These are phyloP conservation scores for Bolboschoenus planiculmis DNA, from an alignment of 176 grass and related monocot genomes.

Conservation along the genomic window DNA sequence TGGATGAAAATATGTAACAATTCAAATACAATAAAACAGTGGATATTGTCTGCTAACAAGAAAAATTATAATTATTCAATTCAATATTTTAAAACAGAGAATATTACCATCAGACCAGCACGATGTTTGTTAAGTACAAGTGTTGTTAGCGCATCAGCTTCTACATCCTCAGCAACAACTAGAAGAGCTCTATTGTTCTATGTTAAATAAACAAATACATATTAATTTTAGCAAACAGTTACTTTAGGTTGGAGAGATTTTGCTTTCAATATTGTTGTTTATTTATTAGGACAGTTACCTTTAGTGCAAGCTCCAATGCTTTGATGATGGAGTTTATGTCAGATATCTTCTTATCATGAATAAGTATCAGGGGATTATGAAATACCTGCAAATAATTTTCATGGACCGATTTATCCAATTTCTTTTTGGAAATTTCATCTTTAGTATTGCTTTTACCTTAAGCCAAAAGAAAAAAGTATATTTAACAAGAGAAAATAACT, in stretches of 20 bases:
- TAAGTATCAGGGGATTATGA: constrained; percentile 80
- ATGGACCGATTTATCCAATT: neutral
- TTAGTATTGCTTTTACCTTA: neutral
- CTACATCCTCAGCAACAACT: constrained; percentile 80
- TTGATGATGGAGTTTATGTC: constrained; percentile 70
- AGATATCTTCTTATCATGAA: constrained; percentile 95
- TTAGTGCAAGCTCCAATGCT: constrained; percentile 63
- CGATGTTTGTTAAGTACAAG: constrained; percentile 87
- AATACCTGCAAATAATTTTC: constrained; percentile 53
- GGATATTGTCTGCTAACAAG: neutral
- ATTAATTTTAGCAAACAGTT: neutral
- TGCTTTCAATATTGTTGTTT: neutral
- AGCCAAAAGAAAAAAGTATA: neutral
- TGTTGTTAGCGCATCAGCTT: constrained; percentile 72
- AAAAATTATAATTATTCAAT: neutral
- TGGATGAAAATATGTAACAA: neutral
- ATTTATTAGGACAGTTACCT: constrained; percentile 37
- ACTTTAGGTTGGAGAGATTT: neutral
- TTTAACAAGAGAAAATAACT: neutral
- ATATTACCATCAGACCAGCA: constrained; percentile 70
- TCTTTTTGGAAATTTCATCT: neutral
- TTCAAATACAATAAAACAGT: neutral
- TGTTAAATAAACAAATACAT: constrained; percentile 29
- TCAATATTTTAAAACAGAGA: neutral
- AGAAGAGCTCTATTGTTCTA: constrained; percentile 67